Conservation (phyloP, 176 grass and related monocot genomes). For the Lolium rigidum region DNA sequence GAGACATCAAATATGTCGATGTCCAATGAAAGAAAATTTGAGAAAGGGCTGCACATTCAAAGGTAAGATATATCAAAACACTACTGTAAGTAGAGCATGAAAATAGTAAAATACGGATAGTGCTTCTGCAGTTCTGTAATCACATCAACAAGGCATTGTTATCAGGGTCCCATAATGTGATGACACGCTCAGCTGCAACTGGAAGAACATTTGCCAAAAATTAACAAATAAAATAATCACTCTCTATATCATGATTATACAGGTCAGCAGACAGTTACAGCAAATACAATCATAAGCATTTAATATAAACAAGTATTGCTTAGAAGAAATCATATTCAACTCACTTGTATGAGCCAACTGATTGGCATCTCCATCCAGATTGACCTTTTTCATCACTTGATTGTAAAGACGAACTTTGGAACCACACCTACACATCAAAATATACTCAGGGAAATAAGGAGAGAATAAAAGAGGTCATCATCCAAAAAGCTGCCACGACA, state of each 20-base stretch:
- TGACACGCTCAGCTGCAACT: conserved; percentile 76
- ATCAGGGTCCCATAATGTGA: conserved; percentile 95
- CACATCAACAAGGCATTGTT: conserved; percentile 84
- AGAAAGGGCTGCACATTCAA: conserved; percentile 72
- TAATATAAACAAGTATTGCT: conserved; percentile 10
- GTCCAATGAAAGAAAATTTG: conserved; percentile 74
- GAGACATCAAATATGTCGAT: conserved; percentile 72
- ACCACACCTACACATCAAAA: conserved; percentile 70
- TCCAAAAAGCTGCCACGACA: conserved; percentile 27
- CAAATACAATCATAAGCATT: neutral
- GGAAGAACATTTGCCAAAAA: conserved; percentile 54
- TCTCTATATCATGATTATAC: neutral
- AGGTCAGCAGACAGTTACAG: neutral
- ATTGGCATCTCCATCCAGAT: conserved; percentile 99
- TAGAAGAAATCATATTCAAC: conserved; percentile 34
- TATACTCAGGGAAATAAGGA: conserved; percentile 26
- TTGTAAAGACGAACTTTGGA: conserved; percentile 49
- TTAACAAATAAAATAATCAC: conserved; percentile 20
- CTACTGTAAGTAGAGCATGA: conserved; percentile 1
- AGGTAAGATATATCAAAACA: conserved; percentile 21
- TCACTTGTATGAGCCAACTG: conserved; percentile 97
- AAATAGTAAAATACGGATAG: conserved; percentile 67
- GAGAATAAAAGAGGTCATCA: conserved; percentile 23
- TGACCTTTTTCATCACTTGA: conserved; percentile 48
- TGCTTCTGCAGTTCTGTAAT: conserved; percentile 92